Evolutionary conservation across 192 early-diverging fungal species (phyloP).

Genomic region (Endogone sp.): DNA sequence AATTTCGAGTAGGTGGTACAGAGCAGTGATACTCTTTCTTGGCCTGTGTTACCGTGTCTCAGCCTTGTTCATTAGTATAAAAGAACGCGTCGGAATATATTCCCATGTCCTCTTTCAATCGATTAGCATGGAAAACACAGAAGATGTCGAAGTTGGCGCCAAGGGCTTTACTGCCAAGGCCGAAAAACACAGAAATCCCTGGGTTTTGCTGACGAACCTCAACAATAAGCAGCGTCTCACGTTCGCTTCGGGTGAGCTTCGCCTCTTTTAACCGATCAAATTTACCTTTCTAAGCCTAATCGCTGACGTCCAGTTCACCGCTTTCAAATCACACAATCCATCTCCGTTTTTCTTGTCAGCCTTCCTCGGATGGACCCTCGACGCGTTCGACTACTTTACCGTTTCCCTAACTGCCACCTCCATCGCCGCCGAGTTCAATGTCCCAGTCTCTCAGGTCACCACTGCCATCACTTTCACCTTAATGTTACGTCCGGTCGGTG

Average conservation of each 20-base stretch:
- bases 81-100: too few relatives aligned
- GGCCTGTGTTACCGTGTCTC: too few relatives aligned
- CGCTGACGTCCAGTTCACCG: not conserved
- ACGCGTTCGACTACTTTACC: constrained; percentile 2
- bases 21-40: too few relatives aligned
- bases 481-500: constrained; percentile 69
- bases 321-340: not conserved
- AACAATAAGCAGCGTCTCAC: not conserved
- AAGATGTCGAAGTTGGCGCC: not conserved
- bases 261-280: too few relatives aligned
- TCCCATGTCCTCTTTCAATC: too few relatives aligned
- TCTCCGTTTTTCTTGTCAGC: not conserved
- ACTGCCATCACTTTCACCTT: constrained; percentile 8
- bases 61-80: too few relatives aligned
- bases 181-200: not conserved
- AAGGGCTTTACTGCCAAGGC: not conserved
- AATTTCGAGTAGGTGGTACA: too few relatives aligned
- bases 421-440: not conserved
- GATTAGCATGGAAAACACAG: too few relatives aligned
- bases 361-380: not conserved
- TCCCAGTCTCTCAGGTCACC: not conserved
- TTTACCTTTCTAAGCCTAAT: not conserved
- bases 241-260: not conserved
- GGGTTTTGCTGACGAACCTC: not conserved
- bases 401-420: constrained; percentile 6